Evolutionary conservation across 441 rosid genomes (phyloP).

Genomic region (Adansonia grandidieri): DNA sequence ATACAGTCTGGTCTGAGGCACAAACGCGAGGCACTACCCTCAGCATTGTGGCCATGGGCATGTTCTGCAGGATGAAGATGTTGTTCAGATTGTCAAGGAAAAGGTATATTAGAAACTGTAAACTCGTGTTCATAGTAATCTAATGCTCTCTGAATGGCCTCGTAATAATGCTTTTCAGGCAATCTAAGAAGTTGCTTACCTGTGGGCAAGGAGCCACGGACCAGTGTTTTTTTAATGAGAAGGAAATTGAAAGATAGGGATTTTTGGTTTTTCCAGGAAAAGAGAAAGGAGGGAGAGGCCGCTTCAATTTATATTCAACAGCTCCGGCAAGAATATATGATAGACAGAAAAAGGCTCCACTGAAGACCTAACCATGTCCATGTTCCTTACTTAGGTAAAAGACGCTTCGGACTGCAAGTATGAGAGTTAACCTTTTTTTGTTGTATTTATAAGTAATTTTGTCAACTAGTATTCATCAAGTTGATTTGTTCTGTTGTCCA

Average conservation of each 20-base stretch:
- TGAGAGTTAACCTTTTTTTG: neutral
- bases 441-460: neutral
- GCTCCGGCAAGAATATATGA: conserved; percentile 93
- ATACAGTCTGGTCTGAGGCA: conserved; percentile 93
- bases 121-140: neutral
- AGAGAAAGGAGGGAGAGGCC: conserved; percentile 92
- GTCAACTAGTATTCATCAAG: too few species aligned
- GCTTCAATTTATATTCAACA: conserved; percentile 87
- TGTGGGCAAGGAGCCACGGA: neutral
- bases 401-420: neutral
- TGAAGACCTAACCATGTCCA: conserved; percentile 58
- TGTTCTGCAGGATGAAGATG: conserved; percentile 84
- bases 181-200: neutral
- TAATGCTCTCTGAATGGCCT: neutral
- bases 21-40: conserved; percentile 85
- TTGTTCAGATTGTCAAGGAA: conserved; percentile 95
- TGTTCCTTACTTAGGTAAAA: neutral
- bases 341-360: conserved; percentile 94
- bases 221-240: neutral
- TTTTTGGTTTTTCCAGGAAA: conserved; percentile 56
- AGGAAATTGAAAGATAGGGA: conserved; percentile 9
- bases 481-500: neutral
- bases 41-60: conserved; percentile 95
- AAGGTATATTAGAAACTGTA: conserved; percentile 50
- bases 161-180: neutral